Conservation (phyloP, 2,329 filamentous ascomycete species). For the Ceratocystiopsis sp. region DNA sequence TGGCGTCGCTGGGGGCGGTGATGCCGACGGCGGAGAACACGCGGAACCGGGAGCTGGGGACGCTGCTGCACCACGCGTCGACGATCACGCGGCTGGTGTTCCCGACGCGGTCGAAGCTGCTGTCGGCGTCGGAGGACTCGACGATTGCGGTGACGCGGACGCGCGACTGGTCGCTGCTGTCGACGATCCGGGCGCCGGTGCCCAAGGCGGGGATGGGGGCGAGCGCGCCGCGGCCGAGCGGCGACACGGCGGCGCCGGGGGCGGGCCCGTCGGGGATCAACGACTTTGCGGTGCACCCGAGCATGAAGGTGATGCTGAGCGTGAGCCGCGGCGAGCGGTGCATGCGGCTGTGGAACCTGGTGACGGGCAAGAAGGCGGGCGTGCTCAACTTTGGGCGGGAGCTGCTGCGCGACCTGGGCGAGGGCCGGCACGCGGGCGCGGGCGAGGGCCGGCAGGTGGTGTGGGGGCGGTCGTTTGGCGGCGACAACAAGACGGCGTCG, state of each 20-base stretch:
- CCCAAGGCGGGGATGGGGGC: constrained; percentile 43
- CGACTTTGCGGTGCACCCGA: constrained; percentile 88
- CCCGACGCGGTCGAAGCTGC: constrained; percentile 69
- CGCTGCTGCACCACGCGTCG: constrained; percentile 70
- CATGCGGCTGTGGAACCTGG: constrained; percentile 91
- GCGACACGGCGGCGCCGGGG: constrained; percentile 73
- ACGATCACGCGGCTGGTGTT: constrained; percentile 68
- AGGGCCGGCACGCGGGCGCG: constrained; percentile 44
- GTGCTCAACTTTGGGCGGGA: constrained; percentile 70
- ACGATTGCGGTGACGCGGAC: constrained; percentile 76
- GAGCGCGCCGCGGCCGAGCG: constrained; percentile 45
- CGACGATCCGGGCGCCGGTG: constrained; percentile 74
- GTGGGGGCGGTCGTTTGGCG: constrained; percentile 32
- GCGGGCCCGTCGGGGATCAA: constrained; percentile 78
- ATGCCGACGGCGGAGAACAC: constrained; percentile 56
- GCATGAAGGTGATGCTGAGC: constrained; percentile 90
- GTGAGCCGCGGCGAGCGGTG: constrained; percentile 78
- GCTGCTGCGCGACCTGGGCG: constrained; percentile 57
- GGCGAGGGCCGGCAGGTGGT: constrained; percentile 71
- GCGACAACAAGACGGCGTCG: constrained; percentile 34
- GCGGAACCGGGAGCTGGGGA: constrained; percentile 75
- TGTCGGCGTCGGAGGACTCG: constrained; percentile 81
- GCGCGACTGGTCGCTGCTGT: constrained; percentile 77
- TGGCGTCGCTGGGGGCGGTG: constrained; percentile 44
- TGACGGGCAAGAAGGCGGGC: constrained; percentile 89